Conservation (phyloP, 371 early-diverging fungal species). For the Mortierella sp. region DNA sequence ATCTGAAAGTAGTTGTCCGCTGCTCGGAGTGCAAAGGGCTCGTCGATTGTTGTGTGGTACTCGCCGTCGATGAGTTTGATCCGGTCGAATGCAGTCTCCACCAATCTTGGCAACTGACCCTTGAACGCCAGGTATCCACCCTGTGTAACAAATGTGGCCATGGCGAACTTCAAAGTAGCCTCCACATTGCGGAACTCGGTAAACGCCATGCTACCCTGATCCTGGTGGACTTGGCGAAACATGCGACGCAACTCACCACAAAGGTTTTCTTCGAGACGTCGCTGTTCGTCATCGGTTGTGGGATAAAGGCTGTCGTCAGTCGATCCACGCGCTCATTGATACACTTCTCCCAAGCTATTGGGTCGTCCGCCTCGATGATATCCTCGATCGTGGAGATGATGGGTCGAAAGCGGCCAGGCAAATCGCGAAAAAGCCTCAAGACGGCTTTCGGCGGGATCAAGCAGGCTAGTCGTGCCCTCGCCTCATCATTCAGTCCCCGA, state of each 20-base stretch:
- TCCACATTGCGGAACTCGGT: neutral
- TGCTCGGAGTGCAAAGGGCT: slow-evolving; percentile 21
- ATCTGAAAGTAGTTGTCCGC: slow-evolving; percentile 23
- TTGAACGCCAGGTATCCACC: neutral
- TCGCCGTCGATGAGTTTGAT: neutral
- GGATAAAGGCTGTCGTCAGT: neutral
- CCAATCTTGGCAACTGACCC: slow-evolving; percentile 5
- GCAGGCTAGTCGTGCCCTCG: neutral
- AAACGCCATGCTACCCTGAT: neutral
- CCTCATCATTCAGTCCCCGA: neutral
- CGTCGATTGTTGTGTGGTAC: slow-evolving; percentile 19
- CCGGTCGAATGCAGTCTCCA: slow-evolving; percentile 14
- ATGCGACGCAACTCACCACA: slow-evolving; percentile 3
- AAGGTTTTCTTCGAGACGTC: slow-evolving; percentile 19
- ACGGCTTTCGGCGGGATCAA: slow-evolving; percentile 8
- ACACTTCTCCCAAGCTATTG: neutral
- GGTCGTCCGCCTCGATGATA: neutral
- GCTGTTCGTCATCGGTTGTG: neutral
- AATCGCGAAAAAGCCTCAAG: neutral
- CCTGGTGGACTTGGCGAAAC: neutral
- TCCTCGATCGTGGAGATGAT: neutral
- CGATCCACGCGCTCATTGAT: neutral
- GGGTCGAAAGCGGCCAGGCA: slow-evolving; percentile 8
- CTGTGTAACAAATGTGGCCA: neutral
- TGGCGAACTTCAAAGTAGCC: neutral